Base-by-base conservation (phyloP, 2,329 filamentous ascomycete genomes). In the Aspergillus brunneoviolaceus region DNA sequence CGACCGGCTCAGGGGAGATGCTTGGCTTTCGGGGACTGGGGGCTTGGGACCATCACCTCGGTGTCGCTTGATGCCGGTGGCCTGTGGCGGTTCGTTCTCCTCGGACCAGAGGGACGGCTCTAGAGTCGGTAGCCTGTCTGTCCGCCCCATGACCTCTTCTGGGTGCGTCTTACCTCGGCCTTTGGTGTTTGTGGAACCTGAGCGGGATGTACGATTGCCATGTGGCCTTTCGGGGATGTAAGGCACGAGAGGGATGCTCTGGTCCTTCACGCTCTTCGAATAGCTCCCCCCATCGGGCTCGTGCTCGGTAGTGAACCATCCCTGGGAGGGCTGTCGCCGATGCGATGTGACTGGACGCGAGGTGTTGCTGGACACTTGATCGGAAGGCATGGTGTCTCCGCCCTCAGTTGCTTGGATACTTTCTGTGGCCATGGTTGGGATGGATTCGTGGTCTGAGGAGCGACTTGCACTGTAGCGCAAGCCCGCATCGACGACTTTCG, bases 181-280 rank as follows among this genome's bases (percentile, higher is more conserved):
- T 59, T 62, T 65, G 33, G 62, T 59, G 61, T 72, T 65, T 12
- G 66, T 63, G 19, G 70, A 66, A 49, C 72, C 71, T 23, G 71
- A 73, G n/a, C 66, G 63, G 11, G 61, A 48, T 27, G 56, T 55
- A 31, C 62, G 52, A 33, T 49, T 60, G 10, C 60, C 61, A 42
- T 61, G 60, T 23, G 54, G 50, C 16, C 35, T 33, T 55, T 55
- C n/a, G 66, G 74, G 51, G 74, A 73, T 62, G 78, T 82, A 72
- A 42, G 56, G 29, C n/a, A 49, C 51, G 3, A 51, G 48, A 14
- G 27, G 53, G 25, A 55, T 35, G 21, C 42, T 39, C 10, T 42
- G 33, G 9, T 19, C 27, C 23, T 19, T 51, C 49, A 49, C 33
- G 31, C 35, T 25, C 19, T 16, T 45, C 42, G 52, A 10, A 39